Conservation (phyloP, 139 green algal genomes). For the Volvox reticuliferus region DNA sequence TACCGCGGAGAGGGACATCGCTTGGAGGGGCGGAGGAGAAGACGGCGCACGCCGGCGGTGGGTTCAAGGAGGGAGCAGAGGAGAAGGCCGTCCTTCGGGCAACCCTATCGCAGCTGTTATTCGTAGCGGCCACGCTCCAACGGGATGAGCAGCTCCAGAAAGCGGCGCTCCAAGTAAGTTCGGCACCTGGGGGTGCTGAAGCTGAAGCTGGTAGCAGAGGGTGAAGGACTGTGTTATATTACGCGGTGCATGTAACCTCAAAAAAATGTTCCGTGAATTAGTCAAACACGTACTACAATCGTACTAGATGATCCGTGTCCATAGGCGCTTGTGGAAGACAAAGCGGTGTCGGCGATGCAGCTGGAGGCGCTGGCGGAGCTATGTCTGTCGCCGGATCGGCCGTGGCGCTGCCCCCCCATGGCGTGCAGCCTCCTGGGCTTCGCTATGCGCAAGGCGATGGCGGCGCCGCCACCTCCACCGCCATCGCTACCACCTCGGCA, state of each 20-base stretch:
- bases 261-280: no score
- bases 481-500: not conserved
- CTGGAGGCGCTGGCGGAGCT: conserved; percentile 38
- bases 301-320: not conserved
- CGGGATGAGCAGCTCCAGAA: conserved; percentile 3
- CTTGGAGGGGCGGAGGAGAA: not conserved
- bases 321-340: not conserved
- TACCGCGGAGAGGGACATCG: not conserved
- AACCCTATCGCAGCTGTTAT: conserved; percentile 13
- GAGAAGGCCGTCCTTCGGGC: not conserved
- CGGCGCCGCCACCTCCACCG: not conserved
- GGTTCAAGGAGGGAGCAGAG: not conserved
- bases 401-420: conserved; percentile 12
- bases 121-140: conserved; percentile 11
- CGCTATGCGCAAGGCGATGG: not conserved
- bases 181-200: no score
- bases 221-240: no score
- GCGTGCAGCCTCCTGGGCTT: conserved; percentile 20
- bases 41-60: not conserved
- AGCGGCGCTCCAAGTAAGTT: conserved; percentile 13
- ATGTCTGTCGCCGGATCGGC: conserved; percentile 1
- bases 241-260: no score
- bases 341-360: not conserved
- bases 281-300: no score
- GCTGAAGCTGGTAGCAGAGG: no score